phyloP scores from a whole-genome alignment of 345 rosid genomes.

The Hirschfeldia incana region DNA sequence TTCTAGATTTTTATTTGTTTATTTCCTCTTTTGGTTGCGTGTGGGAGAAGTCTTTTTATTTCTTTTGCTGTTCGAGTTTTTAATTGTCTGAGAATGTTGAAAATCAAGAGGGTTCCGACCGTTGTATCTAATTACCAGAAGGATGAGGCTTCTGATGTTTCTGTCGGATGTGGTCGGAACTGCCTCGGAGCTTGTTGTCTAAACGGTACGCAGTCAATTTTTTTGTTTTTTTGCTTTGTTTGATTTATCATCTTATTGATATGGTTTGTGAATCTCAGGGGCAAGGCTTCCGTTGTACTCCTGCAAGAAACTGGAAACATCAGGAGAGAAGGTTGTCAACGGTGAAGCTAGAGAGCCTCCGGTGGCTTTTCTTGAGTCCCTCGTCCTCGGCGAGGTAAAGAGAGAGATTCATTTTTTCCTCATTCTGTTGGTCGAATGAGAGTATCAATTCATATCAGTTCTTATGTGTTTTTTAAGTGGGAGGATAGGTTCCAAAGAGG shows the following conservation, averaged over 20 bases:
- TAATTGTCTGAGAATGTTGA: constrained; percentile 30
- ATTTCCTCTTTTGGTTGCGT: background rate
- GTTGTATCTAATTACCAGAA: constrained; percentile 86
- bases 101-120: constrained; percentile 84
- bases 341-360: constrained; percentile 52
- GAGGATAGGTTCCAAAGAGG: constrained; percentile 92
- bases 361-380: constrained; percentile 80
- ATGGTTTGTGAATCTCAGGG: constrained; percentile 42
- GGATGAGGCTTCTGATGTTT: constrained; percentile 63
- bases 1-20: background rate
- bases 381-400: constrained; percentile 82
- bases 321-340: constrained; percentile 26
- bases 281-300: constrained; percentile 84
- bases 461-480: constrained; percentile 44
- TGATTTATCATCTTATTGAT: background rate
- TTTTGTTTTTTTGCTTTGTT: constrained; percentile 1
- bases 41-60: background rate
- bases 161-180: constrained; percentile 82
- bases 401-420: background rate
- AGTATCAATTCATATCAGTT: background rate
- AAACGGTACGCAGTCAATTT: constrained; percentile 48
- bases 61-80: constrained; percentile 8
- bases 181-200: constrained; percentile 85
- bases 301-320: constrained; percentile 52
- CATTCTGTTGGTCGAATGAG: background rate